Evolutionary conservation across 495 filamentous ascomycete species (phyloP).

Genomic region (Hypomontagnella submonticulosa): DNA sequence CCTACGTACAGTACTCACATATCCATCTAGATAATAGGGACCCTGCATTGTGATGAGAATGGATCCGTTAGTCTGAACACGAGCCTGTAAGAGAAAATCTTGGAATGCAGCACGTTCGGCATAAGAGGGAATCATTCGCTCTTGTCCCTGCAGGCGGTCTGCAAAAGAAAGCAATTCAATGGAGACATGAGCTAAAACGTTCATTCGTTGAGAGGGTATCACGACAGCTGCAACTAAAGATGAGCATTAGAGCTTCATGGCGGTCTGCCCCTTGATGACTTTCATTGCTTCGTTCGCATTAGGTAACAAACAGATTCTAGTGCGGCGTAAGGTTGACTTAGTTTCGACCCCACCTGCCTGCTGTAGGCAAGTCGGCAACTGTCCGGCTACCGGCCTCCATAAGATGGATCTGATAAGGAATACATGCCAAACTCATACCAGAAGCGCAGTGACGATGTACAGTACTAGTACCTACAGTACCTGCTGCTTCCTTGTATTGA

Average conservation of each 20-base stretch:
- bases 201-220: slow-evolving; percentile 23
- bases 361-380: slow-evolving; percentile 20
- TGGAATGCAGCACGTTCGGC: slow-evolving; percentile 20
- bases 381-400: slow-evolving; percentile 1
- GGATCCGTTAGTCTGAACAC: not conserved
- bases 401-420: slow-evolving; percentile 20
- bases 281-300: too few relatives aligned
- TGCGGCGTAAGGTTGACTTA: too few relatives aligned
- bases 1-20: too few relatives aligned
- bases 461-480: too few relatives aligned
- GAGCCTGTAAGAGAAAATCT: slow-evolving; percentile 5
- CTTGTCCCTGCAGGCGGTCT: slow-evolving; percentile 16
- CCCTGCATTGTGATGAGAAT: not conserved
- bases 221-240: slow-evolving; percentile 22
- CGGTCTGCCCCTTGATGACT: too few relatives aligned
- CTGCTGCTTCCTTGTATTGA: too few relatives aligned
- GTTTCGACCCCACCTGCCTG: slow-evolving; percentile 23
- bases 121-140: slow-evolving; percentile 21
- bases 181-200: slow-evolving; percentile 10
- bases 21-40: not conserved
- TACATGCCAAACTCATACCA: not conserved
- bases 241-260: too few relatives aligned
- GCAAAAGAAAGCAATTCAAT: slow-evolving; percentile 8
- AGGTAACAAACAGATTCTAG: too few relatives aligned
- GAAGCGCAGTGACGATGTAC: too few relatives aligned